Conservation (phyloP, 768 basidiomycete genomes). For the Suillus subluteus region DNA sequence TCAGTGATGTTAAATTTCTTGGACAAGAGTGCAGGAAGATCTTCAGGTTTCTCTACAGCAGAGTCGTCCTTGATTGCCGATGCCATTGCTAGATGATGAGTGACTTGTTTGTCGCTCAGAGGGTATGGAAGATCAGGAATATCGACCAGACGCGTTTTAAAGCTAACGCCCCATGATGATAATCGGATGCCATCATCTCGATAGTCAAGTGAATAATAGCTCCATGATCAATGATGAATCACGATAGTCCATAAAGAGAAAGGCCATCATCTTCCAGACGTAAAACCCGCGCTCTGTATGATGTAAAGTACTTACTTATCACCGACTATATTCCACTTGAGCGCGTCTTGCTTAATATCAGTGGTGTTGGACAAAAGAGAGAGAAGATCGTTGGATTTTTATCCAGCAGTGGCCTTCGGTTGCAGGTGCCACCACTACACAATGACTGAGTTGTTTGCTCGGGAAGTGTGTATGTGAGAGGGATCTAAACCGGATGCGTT, state of each 20-base stretch:
- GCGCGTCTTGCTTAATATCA: conserved; percentile 14
- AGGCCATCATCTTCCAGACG: not conserved
- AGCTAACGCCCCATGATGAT: not conserved
- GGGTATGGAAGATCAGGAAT: not conserved
- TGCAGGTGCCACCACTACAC: not conserved
- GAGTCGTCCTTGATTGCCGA: not conserved
- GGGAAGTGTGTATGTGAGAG: not conserved
- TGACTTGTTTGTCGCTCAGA: not conserved
- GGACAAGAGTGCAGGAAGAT: conserved; percentile 7
- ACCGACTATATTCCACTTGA: conserved; percentile 18
- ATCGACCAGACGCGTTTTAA: not conserved
- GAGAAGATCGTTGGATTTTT: not conserved
- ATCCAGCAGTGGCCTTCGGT: too few relatives aligned
- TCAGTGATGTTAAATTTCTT: conserved; percentile 10
- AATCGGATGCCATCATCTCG: not conserved
- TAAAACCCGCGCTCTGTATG: not conserved
- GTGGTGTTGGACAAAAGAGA: not conserved
- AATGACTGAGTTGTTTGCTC: not conserved
- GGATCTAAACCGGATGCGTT: not conserved
- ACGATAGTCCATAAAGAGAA: not conserved
- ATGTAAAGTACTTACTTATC: conserved; percentile 5
- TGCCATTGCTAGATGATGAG: not conserved
- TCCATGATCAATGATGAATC: not conserved
- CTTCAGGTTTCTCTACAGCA: not conserved
- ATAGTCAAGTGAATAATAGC: not conserved